phyloP scores from a whole-genome alignment of 352 stramenopile genomes.

The Achlya hypogyna region DNA sequence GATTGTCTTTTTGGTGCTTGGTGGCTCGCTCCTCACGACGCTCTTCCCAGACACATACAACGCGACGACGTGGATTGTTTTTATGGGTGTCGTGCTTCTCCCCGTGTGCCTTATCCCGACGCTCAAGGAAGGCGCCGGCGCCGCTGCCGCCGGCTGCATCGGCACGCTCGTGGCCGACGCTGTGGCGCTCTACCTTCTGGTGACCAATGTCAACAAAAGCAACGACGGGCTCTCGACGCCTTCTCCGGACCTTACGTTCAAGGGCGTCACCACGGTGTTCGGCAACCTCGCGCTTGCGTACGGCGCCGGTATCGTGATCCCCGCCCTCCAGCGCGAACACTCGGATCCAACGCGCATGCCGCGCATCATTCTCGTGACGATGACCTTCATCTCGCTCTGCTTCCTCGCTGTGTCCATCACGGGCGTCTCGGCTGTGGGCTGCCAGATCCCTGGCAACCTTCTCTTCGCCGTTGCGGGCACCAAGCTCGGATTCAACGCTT shows the following conservation, averaged over 20 bases:
- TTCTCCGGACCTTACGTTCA: constrained; percentile 16
- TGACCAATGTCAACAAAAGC: constrained; percentile 12
- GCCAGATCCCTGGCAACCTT: constrained; percentile 24
- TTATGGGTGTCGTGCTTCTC: constrained; percentile 21
- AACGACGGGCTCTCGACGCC: constrained; percentile 2
- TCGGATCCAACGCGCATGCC: constrained; percentile 22
- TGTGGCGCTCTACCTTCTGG: constrained; percentile 20
- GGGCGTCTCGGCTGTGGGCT: constrained; percentile 16
- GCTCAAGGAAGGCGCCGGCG: constrained; percentile 23
- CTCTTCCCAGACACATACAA: constrained; percentile 21
- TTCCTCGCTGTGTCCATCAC: constrained; percentile 19
- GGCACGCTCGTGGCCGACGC: constrained; percentile 22
- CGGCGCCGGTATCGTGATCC: constrained; percentile 22
- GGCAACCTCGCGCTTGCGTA: constrained; percentile 23
- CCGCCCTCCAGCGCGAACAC: constrained; percentile 21
- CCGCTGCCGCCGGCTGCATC: constrained; percentile 15
- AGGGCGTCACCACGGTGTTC: constrained; percentile 25
- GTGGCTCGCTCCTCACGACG: constrained; percentile 16
- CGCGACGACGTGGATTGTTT: constrained; percentile 22
- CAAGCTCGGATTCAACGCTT: constrained; percentile 16
- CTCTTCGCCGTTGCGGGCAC: constrained; percentile 18
- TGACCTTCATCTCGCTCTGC: constrained; percentile 18
- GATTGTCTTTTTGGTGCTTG: constrained; percentile 23
- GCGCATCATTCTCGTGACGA: constrained; percentile 19
- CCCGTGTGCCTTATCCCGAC: constrained; percentile 23